These are phyloP conservation scores for Flaveria robusta DNA, from an alignment of 129 eudicot genomes.

Conservation along the genomic window DNA sequence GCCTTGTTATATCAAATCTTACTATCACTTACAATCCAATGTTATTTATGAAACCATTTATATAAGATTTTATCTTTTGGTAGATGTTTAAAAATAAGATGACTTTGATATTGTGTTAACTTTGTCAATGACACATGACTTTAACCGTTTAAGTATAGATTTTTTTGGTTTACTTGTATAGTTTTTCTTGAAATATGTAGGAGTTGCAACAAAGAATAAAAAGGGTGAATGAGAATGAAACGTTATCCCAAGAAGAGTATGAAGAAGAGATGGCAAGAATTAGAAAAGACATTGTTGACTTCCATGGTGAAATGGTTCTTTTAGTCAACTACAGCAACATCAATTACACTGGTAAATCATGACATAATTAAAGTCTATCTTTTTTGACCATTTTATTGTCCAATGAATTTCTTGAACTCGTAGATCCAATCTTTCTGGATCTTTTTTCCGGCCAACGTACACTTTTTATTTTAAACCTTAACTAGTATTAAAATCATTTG, in stretches of 20 bases:
- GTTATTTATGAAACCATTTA: neutral
- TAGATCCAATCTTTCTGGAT: neutral
- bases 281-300: conserved; percentile 76
- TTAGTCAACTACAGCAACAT: conserved; percentile 75
- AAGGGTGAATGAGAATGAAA: conserved; percentile 49
- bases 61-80: neutral
- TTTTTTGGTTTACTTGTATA: conserved; percentile 12
- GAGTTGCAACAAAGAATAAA: conserved; percentile 71
- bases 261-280: conserved; percentile 62
- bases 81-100: neutral
- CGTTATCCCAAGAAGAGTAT: conserved; percentile 44
- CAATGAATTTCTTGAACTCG: neutral
- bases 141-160: no score
- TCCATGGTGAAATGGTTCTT: conserved; percentile 98
- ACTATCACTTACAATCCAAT: neutral
- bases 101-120: neutral
- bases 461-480: no score
- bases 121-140: no score
- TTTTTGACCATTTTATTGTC: conserved; percentile 11
- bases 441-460: no score
- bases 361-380: neutral
- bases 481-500: no score
- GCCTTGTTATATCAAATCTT: neutral
- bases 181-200: conserved; percentile 35
- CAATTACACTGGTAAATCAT: conserved; percentile 75